Evolutionary conservation across 768 basidiomycete genomes (phyloP), one percentile per base, ranked within the genome.

Genomic region (Suillus ampliporus): DNA sequence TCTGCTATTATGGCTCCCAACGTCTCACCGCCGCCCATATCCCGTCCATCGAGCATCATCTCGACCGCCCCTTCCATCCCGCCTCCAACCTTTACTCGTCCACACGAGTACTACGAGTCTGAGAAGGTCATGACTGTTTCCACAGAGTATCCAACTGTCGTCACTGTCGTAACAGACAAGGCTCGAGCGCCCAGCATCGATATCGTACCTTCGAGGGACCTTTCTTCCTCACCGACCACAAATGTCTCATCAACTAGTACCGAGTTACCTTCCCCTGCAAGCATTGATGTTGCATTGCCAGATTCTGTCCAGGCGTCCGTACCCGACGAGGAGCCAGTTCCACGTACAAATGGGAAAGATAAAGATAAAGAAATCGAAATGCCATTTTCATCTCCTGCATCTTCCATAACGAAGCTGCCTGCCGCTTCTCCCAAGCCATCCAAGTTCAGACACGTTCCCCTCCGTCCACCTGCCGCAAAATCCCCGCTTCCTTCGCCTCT

Each of bases 381-480:
- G 51, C 34, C 54, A 35, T 43, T 52, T 35, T 34, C 52, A 17
- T 57, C 64, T 26, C 37, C 64, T 17, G 37, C 61, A 23, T 60
- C 67, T 6, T 61, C 61, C 3, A 47, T 63, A 19, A 67, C 65
- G 14, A 52, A 40, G 35, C 54, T 61, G 51, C 54, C 63, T 54
- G 15, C 40, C 48, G 21, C 54, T 58, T 19, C 65, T 26, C 54
- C 61, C 0, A 69, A 58, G 64, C 67, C 78, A 3, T 83, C 86
- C 1, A 86, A 84, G 0, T 86, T 87, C 70, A 80, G 86, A 31
- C 84, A 80, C n/a, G n/a, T n/a, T n/a, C n/a, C n/a, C 26, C 73
- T 79, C 43, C 72, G 76, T 62, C 73, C 35, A 15, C 71, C 62
- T 51, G 53, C 69, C 23, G 23, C 68, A 34, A 65, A 69, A 28